These are phyloP conservation scores for Pseudogymnoascus sp. DNA, from an alignment of 2,329 filamentous ascomycete genomes.

Conservation along the genomic window DNA sequence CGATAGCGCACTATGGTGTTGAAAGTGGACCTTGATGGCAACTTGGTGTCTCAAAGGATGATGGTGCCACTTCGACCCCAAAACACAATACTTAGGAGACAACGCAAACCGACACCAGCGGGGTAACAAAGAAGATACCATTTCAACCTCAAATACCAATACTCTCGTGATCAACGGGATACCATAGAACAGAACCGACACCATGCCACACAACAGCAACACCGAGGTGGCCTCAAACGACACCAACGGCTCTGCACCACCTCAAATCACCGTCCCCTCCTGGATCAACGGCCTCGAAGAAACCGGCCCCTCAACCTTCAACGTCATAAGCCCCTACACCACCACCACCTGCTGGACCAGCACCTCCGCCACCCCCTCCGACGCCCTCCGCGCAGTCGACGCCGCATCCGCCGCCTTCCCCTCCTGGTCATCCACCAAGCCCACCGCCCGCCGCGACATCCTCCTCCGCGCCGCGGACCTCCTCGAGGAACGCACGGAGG, in stretches of 20 bases:
- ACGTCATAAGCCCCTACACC: slow-evolving; percentile 42
- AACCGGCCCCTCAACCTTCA: slow-evolving; percentile 35
- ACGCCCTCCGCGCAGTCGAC: slow-evolving; percentile 45
- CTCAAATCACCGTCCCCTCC: slow-evolving; percentile 33
- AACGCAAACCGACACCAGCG: background rate
- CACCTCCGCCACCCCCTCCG: slow-evolving; percentile 41
- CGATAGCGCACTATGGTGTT: background rate
- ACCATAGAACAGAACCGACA: background rate
- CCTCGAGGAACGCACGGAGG: slow-evolving; percentile 41
- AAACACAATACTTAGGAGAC: background rate
- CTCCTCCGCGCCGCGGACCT: slow-evolving; percentile 48
- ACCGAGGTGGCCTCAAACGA: background rate
- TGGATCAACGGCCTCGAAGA: slow-evolving; percentile 42
- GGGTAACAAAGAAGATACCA: background rate
- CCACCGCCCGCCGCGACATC: slow-evolving; percentile 43
- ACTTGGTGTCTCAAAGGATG: background rate
- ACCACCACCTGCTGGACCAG: slow-evolving; percentile 39
- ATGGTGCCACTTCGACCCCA: background rate
- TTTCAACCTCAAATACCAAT: background rate
- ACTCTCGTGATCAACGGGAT: background rate
- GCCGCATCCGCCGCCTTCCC: slow-evolving; percentile 49
- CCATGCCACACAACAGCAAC: background rate
- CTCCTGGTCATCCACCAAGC: slow-evolving; percentile 48
- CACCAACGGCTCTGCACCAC: slow-evolving; percentile 10
- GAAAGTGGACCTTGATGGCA: background rate